Percentiles rank a stretch among this genome's conserved stretches.
These are phyloP conservation scores for Chaetomium olivaceum DNA, from an alignment of 2,329 filamentous ascomycete genomes.

Conservation along the genomic window DNA sequence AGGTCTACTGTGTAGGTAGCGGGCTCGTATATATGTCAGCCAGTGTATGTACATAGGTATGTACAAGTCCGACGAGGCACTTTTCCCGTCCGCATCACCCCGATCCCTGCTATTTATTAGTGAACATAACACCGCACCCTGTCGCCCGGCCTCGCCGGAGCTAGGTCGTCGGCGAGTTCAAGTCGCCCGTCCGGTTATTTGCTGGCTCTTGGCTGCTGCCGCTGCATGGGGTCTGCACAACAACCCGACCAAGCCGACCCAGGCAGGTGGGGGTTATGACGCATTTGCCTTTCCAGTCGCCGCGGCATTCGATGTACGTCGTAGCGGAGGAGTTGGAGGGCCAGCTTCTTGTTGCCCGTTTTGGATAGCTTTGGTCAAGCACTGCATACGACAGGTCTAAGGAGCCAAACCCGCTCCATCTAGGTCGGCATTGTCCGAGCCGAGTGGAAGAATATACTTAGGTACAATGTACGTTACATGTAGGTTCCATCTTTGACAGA, in stretches of 20 bases:
- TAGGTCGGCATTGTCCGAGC: too few species aligned
- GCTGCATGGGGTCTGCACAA: not conserved
- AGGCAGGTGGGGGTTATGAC: constrained; percentile 7
- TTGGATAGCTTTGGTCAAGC: not conserved
- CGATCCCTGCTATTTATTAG: not conserved
- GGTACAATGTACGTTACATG: too few species aligned
- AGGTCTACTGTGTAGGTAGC: too few species aligned
- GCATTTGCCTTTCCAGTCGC: not conserved
- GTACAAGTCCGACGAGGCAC: not conserved
- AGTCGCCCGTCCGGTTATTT: not conserved
- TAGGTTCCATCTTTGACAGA: too few species aligned
- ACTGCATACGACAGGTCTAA: not conserved
- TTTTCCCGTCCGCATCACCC: not conserved
- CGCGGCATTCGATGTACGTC: not conserved
- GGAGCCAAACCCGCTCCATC: not conserved
- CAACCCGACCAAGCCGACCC: too few species aligned
- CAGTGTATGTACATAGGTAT: too few species aligned
- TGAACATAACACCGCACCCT: not conserved
- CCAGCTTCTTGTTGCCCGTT: not conserved
- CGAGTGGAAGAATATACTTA: too few species aligned
- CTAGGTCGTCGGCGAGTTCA: not conserved
- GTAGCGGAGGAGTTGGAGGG: not conserved
- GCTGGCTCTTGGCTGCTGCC: not conserved
- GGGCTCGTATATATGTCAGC: too few species aligned
- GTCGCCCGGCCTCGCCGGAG: not conserved